These are phyloP conservation scores for Penicillium angulare DNA, from an alignment of 495 filamentous ascomycete genomes.

Conservation along the genomic window DNA sequence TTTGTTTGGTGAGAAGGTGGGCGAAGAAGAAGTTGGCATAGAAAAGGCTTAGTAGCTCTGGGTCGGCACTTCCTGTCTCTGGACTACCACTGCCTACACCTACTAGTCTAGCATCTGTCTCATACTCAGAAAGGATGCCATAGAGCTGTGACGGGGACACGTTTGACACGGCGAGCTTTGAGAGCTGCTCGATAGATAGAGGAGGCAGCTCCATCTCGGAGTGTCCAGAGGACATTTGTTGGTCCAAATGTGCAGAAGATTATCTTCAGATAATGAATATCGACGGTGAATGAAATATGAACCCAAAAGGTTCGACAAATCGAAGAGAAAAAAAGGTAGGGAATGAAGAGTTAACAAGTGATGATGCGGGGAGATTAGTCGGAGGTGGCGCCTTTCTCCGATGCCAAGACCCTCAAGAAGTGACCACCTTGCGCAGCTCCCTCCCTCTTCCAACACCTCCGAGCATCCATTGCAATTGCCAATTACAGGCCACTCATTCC, in stretches of 20 bases:
- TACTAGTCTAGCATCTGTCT: constrained; percentile 39
- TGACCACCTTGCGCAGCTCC: constrained; percentile 51
- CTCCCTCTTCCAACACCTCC: constrained; percentile 29
- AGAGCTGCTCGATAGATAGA: constrained; percentile 38
- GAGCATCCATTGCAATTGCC: constrained; percentile 22
- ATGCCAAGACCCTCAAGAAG: constrained; percentile 35
- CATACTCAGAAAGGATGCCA: constrained; percentile 45
- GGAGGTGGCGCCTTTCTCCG: constrained; percentile 32
- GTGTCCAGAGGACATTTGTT: too few species aligned
- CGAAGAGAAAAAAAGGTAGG: not conserved
- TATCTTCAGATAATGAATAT: too few species aligned
- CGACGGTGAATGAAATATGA: too few species aligned
- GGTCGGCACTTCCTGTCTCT: constrained; percentile 8
- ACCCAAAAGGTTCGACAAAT: not conserved
- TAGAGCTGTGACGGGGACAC: constrained; percentile 41
- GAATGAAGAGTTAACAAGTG: too few species aligned
- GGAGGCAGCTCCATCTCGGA: constrained; percentile 33
- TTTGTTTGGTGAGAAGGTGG: constrained; percentile 50
- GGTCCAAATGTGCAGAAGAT: not conserved
- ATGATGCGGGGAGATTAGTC: constrained; percentile 35
- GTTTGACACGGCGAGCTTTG: constrained; percentile 33
- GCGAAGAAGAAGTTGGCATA: constrained; percentile 54
- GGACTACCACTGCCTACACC: constrained; percentile 15
- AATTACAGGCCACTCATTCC: constrained; percentile 38
- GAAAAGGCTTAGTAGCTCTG: constrained; percentile 41